These are phyloP conservation scores for Populus pruinosa DNA, from an alignment of 345 rosid species.

Conservation along the genomic window DNA sequence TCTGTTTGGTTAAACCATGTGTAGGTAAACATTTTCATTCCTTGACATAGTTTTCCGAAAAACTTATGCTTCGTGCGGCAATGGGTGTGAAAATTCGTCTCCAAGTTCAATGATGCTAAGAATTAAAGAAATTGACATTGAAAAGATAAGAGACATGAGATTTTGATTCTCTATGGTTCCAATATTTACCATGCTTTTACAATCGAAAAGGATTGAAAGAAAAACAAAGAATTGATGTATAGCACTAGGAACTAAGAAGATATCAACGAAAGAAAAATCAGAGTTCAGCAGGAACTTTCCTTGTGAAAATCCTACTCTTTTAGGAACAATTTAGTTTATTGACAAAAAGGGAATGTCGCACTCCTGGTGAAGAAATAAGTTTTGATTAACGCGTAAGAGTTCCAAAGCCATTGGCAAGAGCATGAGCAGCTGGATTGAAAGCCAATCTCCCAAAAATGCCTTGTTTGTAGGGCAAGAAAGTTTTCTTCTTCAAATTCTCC, in stretches of 20 bases:
- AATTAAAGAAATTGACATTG: neutral
- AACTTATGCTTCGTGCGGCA: neutral
- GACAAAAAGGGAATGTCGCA: neutral
- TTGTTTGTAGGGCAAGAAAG: constrained; percentile 85
- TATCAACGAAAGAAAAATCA: neutral
- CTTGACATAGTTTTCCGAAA: neutral
- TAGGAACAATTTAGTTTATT: neutral
- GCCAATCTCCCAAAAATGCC: constrained; percentile 75
- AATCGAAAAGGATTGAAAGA: neutral
- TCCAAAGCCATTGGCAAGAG: constrained; percentile 5
- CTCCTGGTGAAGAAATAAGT: neutral
- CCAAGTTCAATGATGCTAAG: too few species aligned
- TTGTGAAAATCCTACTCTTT: neutral
- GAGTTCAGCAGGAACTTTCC: neutral
- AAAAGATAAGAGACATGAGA: neutral
- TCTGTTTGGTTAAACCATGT: neutral
- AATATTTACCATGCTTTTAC: constrained; percentile 3
- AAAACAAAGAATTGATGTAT: neutral
- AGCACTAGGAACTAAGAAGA: neutral
- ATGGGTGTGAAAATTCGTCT: neutral
- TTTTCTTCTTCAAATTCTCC: constrained; percentile 67
- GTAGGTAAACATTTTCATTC: neutral
- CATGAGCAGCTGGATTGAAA: constrained; percentile 43
- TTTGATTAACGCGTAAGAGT: neutral
- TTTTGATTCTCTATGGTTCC: neutral